These are phyloP conservation scores for Francoa sonchifolia DNA, from an alignment of 441 rosid species.

Conservation along the genomic window DNA sequence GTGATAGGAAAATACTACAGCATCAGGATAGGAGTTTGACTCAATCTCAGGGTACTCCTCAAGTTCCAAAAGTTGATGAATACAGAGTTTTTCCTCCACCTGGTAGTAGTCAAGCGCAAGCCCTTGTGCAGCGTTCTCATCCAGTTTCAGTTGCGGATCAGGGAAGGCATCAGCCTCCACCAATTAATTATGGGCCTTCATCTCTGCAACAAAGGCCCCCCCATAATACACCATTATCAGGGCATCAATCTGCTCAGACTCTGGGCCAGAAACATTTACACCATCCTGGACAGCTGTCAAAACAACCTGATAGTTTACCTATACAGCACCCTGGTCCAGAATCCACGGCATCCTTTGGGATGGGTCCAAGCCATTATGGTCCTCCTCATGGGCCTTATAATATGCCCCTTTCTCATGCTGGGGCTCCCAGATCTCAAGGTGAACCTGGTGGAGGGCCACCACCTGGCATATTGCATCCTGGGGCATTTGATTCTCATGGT, in stretches of 20 bases:
- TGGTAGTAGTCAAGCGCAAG: conserved; percentile 19
- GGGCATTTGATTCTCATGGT: conserved; percentile 15
- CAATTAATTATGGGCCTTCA: conserved; percentile 18
- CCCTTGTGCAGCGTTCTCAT: conserved; percentile 14
- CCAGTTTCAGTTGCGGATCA: conserved; percentile 16
- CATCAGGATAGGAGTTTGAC: conserved; percentile 10
- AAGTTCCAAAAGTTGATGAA: conserved; percentile 17
- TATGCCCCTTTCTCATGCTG: conserved; percentile 12
- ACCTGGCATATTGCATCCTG: conserved; percentile 5
- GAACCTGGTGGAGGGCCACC: conserved; percentile 14
- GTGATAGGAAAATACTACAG: not conserved
- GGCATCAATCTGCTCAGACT: conserved; percentile 24
- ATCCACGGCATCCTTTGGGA: conserved; percentile 22
- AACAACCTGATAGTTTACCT: conserved; percentile 24
- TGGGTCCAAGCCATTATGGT: conserved; percentile 27
- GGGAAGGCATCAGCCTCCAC: conserved; percentile 18
- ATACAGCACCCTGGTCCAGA: conserved; percentile 20
- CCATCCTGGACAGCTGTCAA: too few relatives aligned
- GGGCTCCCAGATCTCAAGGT: conserved; percentile 13
- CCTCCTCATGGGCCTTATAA: conserved; percentile 23
- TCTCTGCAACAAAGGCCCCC: conserved; percentile 31
- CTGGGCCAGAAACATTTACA: conserved; percentile 16
- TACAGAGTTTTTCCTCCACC: conserved; percentile 16
- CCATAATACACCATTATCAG: conserved; percentile 23
- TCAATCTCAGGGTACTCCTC: conserved; percentile 16